These are phyloP conservation scores for Coniella vitis DNA, from an alignment of 2,329 filamentous ascomycete genomes.

Conservation along the genomic window DNA sequence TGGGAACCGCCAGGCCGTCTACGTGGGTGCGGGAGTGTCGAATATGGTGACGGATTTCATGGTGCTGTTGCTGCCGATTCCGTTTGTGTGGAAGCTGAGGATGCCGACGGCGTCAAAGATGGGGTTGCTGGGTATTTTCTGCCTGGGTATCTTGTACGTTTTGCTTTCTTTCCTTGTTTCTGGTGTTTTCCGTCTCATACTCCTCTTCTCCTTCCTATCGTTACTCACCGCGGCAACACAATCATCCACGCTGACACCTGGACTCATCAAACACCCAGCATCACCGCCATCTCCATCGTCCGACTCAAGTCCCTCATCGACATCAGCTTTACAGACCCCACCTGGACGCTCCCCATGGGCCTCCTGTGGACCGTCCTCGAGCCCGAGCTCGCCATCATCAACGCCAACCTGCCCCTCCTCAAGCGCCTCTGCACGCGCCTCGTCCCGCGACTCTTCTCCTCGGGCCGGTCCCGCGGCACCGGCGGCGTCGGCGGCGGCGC, in stretches of 20 bases:
- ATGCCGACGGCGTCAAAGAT: neutral
- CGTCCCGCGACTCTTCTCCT: too few species aligned
- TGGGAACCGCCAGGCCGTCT: conserved; percentile 6
- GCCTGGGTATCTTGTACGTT: neutral
- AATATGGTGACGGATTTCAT: conserved; percentile 6
- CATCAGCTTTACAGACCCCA: conserved; percentile 5
- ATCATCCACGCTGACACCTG: too few species aligned
- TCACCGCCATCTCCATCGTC: conserved; percentile 3
- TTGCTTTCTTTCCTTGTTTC: too few species aligned
- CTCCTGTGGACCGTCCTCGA: conserved; percentile 9
- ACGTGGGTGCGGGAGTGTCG: conserved; percentile 1
- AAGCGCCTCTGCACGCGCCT: too few species aligned
- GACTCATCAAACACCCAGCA: too few species aligned
- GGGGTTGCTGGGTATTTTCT: neutral
- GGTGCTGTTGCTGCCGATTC: conserved; percentile 2
- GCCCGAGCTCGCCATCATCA: conserved; percentile 6
- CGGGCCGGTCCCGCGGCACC: too few species aligned
- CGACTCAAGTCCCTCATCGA: conserved; percentile 2
- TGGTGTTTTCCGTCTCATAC: too few species aligned
- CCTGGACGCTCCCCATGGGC: conserved; percentile 6
- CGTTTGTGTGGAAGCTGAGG: conserved; percentile 1
- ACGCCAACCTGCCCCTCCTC: too few species aligned
- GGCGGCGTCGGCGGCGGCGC: too few species aligned
- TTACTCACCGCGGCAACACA: too few species aligned
- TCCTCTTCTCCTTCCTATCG: too few species aligned